phyloP scores from a whole-genome alignment of 768 basidiomycete genomes.

The Kwoniella bestiolae region DNA sequence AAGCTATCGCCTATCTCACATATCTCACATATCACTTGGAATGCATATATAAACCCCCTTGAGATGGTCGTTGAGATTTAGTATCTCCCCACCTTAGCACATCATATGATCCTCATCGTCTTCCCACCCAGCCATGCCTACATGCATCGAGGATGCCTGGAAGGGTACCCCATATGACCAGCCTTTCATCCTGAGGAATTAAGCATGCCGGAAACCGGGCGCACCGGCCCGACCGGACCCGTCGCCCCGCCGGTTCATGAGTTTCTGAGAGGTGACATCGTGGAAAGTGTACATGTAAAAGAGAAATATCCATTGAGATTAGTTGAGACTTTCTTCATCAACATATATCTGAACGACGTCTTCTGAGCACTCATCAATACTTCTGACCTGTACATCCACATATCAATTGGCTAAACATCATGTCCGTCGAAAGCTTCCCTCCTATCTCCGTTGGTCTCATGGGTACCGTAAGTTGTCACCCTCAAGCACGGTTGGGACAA shows the following conservation, averaged over 20 bases:
- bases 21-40: too few species aligned
- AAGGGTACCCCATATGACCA: not conserved
- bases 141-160: not conserved
- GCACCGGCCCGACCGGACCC: conserved; percentile 3
- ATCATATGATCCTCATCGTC: too few species aligned
- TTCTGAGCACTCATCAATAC: too few species aligned
- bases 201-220: conserved; percentile 18
- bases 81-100: too few species aligned
- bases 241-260: conserved; percentile 7
- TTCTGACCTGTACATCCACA: too few species aligned
- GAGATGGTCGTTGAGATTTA: too few species aligned
- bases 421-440: conserved; percentile 35
- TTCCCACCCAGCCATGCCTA: too few species aligned
- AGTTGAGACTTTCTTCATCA: too few species aligned
- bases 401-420: conserved; percentile 20
- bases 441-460: conserved; percentile 51
- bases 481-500: conserved; percentile 55
- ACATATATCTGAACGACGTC: too few species aligned
- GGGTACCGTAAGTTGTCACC: conserved; percentile 46
- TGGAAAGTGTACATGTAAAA: not conserved
- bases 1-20: not conserved
- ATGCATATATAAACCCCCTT: too few species aligned
- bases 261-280: conserved; percentile 11
- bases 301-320: not conserved
- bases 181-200: not conserved